Conservation (phyloP, 441 rosid genomes). For the Gossypium laxum region DNA sequence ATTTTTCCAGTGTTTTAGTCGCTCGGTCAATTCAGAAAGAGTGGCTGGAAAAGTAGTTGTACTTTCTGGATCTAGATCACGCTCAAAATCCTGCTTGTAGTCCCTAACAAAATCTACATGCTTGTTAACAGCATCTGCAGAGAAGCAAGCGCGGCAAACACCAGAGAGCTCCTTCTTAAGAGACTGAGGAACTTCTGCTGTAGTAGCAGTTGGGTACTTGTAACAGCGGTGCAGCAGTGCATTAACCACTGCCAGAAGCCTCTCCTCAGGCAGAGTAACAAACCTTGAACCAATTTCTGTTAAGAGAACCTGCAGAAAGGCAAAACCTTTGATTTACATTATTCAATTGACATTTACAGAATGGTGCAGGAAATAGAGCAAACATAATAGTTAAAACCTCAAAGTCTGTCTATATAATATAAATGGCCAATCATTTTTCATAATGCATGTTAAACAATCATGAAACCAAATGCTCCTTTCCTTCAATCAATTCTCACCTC, state of each 20-base stretch:
- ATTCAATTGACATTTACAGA: background rate
- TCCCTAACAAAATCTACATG: constrained; percentile 96
- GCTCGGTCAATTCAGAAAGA: constrained; percentile 73
- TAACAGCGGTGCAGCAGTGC: constrained; percentile 97
- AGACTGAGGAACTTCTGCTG: constrained; percentile 94
- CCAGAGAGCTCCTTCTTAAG: constrained; percentile 98
- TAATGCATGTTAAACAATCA: background rate
- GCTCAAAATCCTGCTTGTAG: constrained; percentile 91
- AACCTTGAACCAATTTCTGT: constrained; percentile 96
- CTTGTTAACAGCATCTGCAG: constrained; percentile 94
- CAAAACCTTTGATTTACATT: background rate
- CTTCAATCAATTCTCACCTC: constrained; percentile 46
- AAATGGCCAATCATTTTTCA: background rate
- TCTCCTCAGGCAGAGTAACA: constrained; percentile 93
- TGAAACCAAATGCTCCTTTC: constrained; percentile 5
- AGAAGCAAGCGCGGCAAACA: constrained; percentile 96
- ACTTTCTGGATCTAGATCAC: constrained; percentile 91
- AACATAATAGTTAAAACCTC: background rate
- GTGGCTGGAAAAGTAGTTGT: constrained; percentile 75
- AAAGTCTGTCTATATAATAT: background rate
- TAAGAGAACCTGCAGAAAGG: constrained; percentile 56
- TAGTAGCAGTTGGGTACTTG: constrained; percentile 94
- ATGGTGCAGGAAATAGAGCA: background rate
- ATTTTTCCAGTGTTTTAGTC: constrained; percentile 88
- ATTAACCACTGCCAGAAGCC: constrained; percentile 96